Evolutionary conservation across 2,329 filamentous ascomycete species (phyloP).

Genomic region (Pseudogymnoascus verrucosus): DNA sequence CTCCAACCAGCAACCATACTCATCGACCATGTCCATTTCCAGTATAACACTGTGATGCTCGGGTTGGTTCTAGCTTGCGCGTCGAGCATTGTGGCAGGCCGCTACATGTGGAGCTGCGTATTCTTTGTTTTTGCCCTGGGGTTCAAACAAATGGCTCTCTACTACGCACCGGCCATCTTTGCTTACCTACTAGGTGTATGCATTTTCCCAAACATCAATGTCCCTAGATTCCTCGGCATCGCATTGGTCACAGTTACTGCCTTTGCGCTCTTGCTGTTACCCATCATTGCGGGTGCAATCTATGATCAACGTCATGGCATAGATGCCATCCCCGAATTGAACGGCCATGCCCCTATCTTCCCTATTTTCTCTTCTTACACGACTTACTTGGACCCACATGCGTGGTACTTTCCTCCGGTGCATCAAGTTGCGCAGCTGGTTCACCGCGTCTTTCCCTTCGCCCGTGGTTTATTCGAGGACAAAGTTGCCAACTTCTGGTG

Average conservation of each 20-base stretch:
- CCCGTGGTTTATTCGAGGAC: slow-evolving; percentile 93
- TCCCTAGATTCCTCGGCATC: slow-evolving; percentile 64
- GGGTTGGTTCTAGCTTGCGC: slow-evolving; percentile 80
- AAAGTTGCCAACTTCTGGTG: slow-evolving; percentile 99
- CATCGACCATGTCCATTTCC: slow-evolving; percentile 92
- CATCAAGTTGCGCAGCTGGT: slow-evolving; percentile 77
- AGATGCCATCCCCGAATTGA: slow-evolving; percentile 46
- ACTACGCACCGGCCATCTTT: slow-evolving; percentile 91
- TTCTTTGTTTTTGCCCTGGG: slow-evolving; percentile 92
- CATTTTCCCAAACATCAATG: slow-evolving; percentile 62
- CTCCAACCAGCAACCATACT: slow-evolving; percentile 88
- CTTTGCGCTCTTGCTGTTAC: slow-evolving; percentile 68
- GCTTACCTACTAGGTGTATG: slow-evolving; percentile 84
- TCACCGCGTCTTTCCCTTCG: slow-evolving; percentile 92
- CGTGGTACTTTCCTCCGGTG: slow-evolving; percentile 65
- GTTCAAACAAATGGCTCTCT: slow-evolving; percentile 99
- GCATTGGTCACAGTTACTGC: slow-evolving; percentile 63
- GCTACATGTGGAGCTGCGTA: slow-evolving; percentile 79
- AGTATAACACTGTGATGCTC: slow-evolving; percentile 98
- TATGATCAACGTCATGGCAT: slow-evolving; percentile 62
- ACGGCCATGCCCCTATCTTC: slow-evolving; percentile 52
- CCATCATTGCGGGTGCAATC: slow-evolving; percentile 63
- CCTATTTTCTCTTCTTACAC: slow-evolving; percentile 53
- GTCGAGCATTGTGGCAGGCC: slow-evolving; percentile 78
- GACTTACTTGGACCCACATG: slow-evolving; percentile 51